Conservation (phyloP, 345 rosid genomes). For the Xanthoceras sorbifolium region DNA sequence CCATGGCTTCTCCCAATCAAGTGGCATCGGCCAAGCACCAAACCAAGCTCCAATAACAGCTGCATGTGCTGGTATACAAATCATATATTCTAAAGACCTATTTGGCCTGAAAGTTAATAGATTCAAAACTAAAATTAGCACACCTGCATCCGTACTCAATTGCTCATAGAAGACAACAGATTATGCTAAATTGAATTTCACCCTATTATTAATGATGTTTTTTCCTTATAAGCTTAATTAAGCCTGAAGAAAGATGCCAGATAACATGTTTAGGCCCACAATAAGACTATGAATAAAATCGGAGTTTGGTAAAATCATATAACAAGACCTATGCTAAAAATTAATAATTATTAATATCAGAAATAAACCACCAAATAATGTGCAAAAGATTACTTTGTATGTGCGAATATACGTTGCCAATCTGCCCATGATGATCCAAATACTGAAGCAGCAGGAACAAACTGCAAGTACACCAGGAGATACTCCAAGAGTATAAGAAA, state of each 20-base stretch:
- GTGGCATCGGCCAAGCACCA: conserved; percentile 99
- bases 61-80: conserved; percentile 76
- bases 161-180: not conserved
- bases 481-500: not conserved
- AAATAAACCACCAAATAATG: not conserved
- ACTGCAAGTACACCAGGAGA: conserved; percentile 39
- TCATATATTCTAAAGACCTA: conserved; percentile 61
- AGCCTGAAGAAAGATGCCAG: too few species aligned
- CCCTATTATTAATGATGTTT: not conserved
- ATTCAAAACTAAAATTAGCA: conserved; percentile 20
- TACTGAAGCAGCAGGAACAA: conserved; percentile 72
- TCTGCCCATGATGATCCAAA: conserved; percentile 74
- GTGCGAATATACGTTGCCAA: conserved; percentile 68
- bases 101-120: conserved; percentile 46
- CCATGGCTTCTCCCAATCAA: conserved; percentile 99
- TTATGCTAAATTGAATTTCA: not conserved
- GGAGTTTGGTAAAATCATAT: not conserved
- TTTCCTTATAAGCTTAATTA: not conserved
- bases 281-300: not conserved
- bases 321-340: not conserved
- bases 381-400: conserved; percentile 49
- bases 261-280: not conserved
- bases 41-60: conserved; percentile 89
- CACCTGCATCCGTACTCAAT: too few species aligned
- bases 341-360: not conserved